These are phyloP conservation scores for Macrocystidia cucumis DNA, from an alignment of 1,284 basidiomycete species.

Conservation along the genomic window DNA sequence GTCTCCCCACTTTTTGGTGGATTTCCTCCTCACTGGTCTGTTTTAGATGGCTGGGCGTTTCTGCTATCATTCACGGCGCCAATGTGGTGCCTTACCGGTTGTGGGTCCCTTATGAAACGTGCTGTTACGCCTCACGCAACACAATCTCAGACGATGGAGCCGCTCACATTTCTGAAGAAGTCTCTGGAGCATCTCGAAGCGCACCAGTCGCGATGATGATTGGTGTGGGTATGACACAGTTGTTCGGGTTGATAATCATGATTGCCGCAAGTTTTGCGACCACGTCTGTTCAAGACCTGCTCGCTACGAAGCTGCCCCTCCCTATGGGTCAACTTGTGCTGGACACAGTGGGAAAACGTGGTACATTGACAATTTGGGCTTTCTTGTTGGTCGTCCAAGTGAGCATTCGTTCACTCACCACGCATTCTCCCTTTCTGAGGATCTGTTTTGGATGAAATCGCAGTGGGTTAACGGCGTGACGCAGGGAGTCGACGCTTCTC, in stretches of 20 bases:
- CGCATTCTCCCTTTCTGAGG: neutral
- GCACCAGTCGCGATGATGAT: slow-evolving; percentile 74
- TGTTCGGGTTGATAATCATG: slow-evolving; percentile 52
- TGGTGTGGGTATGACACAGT: slow-evolving; percentile 51
- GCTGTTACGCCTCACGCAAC: neutral
- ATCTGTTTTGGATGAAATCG: neutral
- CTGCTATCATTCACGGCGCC: slow-evolving; percentile 64
- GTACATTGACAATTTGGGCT: slow-evolving; percentile 55
- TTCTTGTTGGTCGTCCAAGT: slow-evolving; percentile 16
- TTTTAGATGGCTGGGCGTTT: slow-evolving; percentile 63
- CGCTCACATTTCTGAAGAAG: slow-evolving; percentile 74
- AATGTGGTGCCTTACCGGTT: slow-evolving; percentile 75
- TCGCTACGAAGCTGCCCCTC: slow-evolving; percentile 38
- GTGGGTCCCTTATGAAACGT: slow-evolving; percentile 26
- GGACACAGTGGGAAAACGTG: slow-evolving; percentile 46
- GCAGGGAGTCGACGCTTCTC: slow-evolving; percentile 13
- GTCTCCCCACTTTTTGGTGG: slow-evolving; percentile 12
- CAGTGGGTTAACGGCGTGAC: slow-evolving; percentile 14
- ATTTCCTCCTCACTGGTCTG: neutral
- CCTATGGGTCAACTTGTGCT: slow-evolving; percentile 62
- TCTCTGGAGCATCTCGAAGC: slow-evolving; percentile 53
- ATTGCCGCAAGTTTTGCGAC: slow-evolving; percentile 56
- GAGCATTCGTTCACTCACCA: neutral
- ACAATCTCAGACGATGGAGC: slow-evolving; percentile 56
- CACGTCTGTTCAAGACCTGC: slow-evolving; percentile 36